Evolutionary conservation across 2,329 filamentous ascomycete species (phyloP), one percentile per base, ranked within the genome.

Genomic region (Aspergillus sp.): DNA sequence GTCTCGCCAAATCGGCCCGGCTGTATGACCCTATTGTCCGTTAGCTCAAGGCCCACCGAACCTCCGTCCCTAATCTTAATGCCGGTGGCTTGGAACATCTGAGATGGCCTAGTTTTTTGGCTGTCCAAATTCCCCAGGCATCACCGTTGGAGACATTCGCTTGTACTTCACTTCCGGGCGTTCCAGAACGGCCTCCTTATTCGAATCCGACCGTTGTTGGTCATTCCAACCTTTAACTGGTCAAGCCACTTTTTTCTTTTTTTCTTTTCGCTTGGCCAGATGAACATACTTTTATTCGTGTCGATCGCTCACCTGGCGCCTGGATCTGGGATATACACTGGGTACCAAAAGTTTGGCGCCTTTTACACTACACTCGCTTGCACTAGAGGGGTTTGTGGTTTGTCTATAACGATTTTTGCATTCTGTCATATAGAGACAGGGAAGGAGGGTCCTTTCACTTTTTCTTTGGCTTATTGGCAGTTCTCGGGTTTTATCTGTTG

Each of bases 11-110:
- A 35, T 34, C 36, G 37, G 39, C 41, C 36, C 36, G 41, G 37
- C 32, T 34, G n/a, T n/a, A n/a, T n/a, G n/a, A n/a, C 39, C 35
- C 33, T 15, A 15, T 40, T 30, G 36, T 32, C 26, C 33, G 29
- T 35, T 35, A 31, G 13, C 10, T 29, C 32, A 32, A 15, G 34
- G 29, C 30, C 33, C 36, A 32, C 36, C 25, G 44, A 38, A 40
- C 34, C 41, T 52, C 55, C 50, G 51, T 55, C 52, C 34, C 57
- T 61, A 61, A 61, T 60, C 38, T 44, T 61, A 61, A 61, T 61
- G 46, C 48, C 44, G 49, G 55, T 52, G 48, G 40, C 37, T 37
- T 29, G 24, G 32, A 34, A 38, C 25, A 40, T 33, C 34, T 15
- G 41, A 36, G 34, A 41, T 20, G 11, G 11, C 24, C 20, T 27